A percentile compares a stretch with the other conserved stretches of the same genome.
Evolutionary conservation across 2,329 filamentous ascomycete species (phyloP).

Genomic region (Lachnellula arida): DNA sequence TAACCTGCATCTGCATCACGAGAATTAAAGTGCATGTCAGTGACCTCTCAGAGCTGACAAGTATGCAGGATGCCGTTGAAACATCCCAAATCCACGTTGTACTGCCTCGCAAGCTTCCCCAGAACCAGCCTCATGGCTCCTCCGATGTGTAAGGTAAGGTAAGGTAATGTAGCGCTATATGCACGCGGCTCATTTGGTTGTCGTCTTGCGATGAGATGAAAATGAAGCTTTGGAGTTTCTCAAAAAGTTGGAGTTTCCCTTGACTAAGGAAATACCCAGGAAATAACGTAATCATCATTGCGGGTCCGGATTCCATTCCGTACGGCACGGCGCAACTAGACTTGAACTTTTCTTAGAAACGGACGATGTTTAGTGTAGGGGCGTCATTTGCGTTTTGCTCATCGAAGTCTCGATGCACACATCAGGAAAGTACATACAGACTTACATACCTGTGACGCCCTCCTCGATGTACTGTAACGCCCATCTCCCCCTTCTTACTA

Average conservation of each 20-base stretch:
- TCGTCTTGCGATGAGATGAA: too few relatives aligned
- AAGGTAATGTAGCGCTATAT: too few relatives aligned
- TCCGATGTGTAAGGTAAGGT: not conserved
- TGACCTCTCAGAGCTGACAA: not conserved
- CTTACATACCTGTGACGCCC: constrained; percentile 8
- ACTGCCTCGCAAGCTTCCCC: not conserved
- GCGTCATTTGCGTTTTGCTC: too few relatives aligned
- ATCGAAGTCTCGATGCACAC: not conserved
- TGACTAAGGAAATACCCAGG: too few relatives aligned
- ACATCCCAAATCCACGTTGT: not conserved
- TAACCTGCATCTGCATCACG: not conserved
- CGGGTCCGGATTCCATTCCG: too few relatives aligned
- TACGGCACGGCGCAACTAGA: too few relatives aligned
- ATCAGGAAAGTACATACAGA: not conserved
- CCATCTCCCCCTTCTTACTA: constrained; percentile 1
- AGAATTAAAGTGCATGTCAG: not conserved
- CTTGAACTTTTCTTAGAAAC: too few relatives aligned
- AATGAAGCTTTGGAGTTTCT: too few relatives aligned
- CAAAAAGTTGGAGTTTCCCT: too few relatives aligned
- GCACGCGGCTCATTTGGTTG: too few relatives aligned
- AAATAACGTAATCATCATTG: too few relatives aligned
- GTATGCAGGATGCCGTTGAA: not conserved
- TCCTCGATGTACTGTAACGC: constrained; percentile 6
- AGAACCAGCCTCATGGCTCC: not conserved
- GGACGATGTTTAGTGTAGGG: too few relatives aligned